These are phyloP conservation scores for Sugiyamaella lignohabitans DNA, from an alignment of 805 yeast genomes.

Conservation along the genomic window DNA sequence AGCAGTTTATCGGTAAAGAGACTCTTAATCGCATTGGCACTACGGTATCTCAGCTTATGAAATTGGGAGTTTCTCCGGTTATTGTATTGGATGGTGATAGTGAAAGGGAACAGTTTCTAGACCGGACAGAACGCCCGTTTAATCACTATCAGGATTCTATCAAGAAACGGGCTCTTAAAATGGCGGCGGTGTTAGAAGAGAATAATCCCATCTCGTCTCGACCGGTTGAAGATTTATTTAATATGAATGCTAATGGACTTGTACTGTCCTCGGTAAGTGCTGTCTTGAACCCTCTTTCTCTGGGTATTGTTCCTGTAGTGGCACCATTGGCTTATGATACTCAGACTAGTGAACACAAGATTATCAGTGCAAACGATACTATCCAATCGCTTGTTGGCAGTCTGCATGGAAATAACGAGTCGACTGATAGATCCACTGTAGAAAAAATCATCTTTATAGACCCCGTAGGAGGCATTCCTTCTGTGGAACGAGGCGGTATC, in stretches of 20 bases:
- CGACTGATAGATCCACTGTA: no score
- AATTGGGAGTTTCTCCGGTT: slow-evolving; percentile 70
- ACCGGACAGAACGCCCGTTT: slow-evolving; percentile 13
- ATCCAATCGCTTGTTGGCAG: slow-evolving; percentile 34
- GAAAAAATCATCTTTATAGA: slow-evolving; percentile 82
- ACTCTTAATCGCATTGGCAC: slow-evolving; percentile 40
- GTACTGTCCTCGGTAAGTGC: neutral
- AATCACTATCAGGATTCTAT: slow-evolving; percentile 25
- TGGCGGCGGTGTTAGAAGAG: slow-evolving; percentile 18
- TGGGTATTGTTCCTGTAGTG: slow-evolving; percentile 43
- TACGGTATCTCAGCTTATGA: slow-evolving; percentile 48
- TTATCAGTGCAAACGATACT: slow-evolving; percentile 37
- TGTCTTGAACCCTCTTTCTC: slow-evolving; percentile 36
- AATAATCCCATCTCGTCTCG: neutral
- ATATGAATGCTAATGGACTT: neutral
- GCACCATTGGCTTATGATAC: slow-evolving; percentile 66
- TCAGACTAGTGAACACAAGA: slow-evolving; percentile 36
- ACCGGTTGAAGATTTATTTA: neutral
- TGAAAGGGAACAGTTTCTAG: slow-evolving; percentile 23
- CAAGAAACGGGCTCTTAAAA: slow-evolving; percentile 16
- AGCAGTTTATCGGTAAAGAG: slow-evolving; percentile 18
- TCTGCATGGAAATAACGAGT: slow-evolving; percentile 3
- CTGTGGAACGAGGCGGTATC: slow-evolving; percentile 56
- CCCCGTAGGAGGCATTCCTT: slow-evolving; percentile 84
- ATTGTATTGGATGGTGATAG: slow-evolving; percentile 48